Percentiles rank a stretch among this genome's conserved stretches.
Conservation (phyloP, 148 eudicot genomes). For the Bassia scoparia region DNA sequence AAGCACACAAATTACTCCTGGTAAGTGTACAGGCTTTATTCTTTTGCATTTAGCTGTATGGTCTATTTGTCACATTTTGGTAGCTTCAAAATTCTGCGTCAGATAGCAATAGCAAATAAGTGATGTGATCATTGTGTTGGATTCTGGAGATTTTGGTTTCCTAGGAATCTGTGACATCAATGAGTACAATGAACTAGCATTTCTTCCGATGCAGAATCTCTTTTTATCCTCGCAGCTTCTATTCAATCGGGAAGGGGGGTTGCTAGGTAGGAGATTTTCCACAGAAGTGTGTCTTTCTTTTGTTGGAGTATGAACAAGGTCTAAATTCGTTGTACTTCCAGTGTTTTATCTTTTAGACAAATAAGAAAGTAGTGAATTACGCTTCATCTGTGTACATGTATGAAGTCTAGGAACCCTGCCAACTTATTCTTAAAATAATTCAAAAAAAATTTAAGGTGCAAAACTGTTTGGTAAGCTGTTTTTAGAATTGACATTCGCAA, state of each 20-base stretch:
- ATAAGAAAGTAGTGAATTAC: too few species aligned
- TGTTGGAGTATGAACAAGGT: not conserved
- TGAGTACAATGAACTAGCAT: not conserved
- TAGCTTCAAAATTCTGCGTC: not conserved
- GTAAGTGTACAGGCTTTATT: constrained; percentile 34
- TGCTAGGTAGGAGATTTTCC: not conserved
- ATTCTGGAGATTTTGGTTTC: not conserved
- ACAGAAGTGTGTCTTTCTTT: not conserved
- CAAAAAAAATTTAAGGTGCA: not conserved
- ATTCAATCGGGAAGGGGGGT: not conserved
- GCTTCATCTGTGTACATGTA: too few species aligned
- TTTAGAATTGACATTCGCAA: not conserved
- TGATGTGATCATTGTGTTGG: not conserved
- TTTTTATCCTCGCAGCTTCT: not conserved
- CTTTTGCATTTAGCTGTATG: not conserved
- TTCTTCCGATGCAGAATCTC: not conserved
- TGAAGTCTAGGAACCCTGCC: not conserved
- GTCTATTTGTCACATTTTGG: not conserved
- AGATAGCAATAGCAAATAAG: not conserved
- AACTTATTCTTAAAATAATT: not conserved
- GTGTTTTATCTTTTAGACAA: not conserved
- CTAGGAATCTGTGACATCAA: not conserved
- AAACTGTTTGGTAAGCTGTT: not conserved
- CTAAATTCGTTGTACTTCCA: not conserved
- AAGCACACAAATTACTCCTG: constrained; percentile 64